phyloP scores from a whole-genome alignment of 805 yeast species.

The Schwanniomyces yamadae region DNA sequence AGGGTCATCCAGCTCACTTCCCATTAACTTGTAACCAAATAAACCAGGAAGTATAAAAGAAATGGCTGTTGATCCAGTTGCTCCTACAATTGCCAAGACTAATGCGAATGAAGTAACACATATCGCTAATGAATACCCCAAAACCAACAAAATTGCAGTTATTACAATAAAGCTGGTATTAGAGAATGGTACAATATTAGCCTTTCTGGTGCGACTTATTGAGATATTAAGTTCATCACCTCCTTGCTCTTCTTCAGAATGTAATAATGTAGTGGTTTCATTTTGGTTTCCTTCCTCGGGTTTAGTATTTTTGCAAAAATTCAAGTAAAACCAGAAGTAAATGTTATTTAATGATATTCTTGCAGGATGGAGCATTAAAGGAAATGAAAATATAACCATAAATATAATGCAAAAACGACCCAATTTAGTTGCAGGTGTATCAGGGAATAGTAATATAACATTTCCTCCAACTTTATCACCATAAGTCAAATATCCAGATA shows the following conservation, averaged over 20 bases:
- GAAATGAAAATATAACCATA: slow-evolving; percentile 80
- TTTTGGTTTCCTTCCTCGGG: background rate
- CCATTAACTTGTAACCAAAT: slow-evolving; percentile 74
- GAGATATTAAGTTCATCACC: background rate
- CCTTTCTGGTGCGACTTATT: too few relatives aligned
- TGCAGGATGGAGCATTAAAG: slow-evolving; percentile 89
- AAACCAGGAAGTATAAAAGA: slow-evolving; percentile 89
- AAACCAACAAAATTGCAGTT: slow-evolving; percentile 37
- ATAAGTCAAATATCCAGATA: slow-evolving; percentile 81
- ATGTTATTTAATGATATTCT: slow-evolving; percentile 79
- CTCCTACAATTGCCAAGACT: slow-evolving; percentile 84
- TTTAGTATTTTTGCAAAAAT: slow-evolving; percentile 12
- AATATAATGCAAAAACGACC: slow-evolving; percentile 81
- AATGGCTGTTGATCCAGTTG: slow-evolving; percentile 90
- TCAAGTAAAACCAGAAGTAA: slow-evolving; percentile 44
- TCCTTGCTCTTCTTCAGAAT: background rate
- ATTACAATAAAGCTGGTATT: slow-evolving; percentile 23
- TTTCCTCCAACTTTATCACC: slow-evolving; percentile 81
- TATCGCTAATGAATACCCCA: slow-evolving; percentile 64
- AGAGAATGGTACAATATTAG: slow-evolving; percentile 29
- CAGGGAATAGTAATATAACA: slow-evolving; percentile 74
- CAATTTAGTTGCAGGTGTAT: slow-evolving; percentile 61
- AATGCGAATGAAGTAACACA: slow-evolving; percentile 72
- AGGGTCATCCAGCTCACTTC: slow-evolving; percentile 34
- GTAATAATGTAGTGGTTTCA: slow-evolving; percentile 1